Evolutionary conservation across 371 early-diverging fungal species (phyloP), one percentile per base, ranked within the genome.

Genomic region (Syncephalastrum racemosum): DNA sequence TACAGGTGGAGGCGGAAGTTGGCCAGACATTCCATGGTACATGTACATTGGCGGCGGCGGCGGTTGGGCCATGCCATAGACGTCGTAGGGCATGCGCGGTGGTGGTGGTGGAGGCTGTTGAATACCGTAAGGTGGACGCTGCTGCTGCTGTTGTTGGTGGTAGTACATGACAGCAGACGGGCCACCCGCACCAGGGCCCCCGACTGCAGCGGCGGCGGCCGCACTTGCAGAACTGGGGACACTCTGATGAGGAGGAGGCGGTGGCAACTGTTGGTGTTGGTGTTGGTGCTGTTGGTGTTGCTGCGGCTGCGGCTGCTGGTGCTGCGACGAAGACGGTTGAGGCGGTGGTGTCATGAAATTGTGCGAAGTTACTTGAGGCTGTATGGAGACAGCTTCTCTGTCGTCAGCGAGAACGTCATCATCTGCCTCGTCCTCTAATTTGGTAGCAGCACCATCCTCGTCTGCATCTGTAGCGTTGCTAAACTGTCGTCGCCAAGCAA

Each of bases 11-110:
- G 64, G 59, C 16, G 50, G 36, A 6, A 60, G 54, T 24, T 39
- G 14, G 12, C n/a, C 31, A 27, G 4, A 24, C n/a, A 18, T 60
- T 62, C 68, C 68, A 46, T 70, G 71, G 27, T 64, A 25, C 67
- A 73, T 70, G 54, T 71, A 73, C 67, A 71, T 67, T 10, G 63
- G 72, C 44, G 62, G 69, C 15, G 55, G 62, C 6, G 56, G 64
- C n/a, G 58, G 66, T 15, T 63, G 68, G 16, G 60, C 60, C 50
- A 69, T 59, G 31, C 64, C 62, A 63, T 75, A 75, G 62, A 75
- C 54, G 23, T 75, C 76, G 54, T 71, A 75, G 51, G 10, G 64
- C 53, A 54, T 59, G 53, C 36, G 60, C n/a, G 16, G 60, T 14
- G 39, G 60, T 27, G 53, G 54, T 24, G 52, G 63, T 12, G 50